Percentiles rank a stretch among this genome's conserved stretches.
Evolutionary conservation across 176 grass and related monocot species (phyloP).

Genomic region (Guadua angustifolia): DNA sequence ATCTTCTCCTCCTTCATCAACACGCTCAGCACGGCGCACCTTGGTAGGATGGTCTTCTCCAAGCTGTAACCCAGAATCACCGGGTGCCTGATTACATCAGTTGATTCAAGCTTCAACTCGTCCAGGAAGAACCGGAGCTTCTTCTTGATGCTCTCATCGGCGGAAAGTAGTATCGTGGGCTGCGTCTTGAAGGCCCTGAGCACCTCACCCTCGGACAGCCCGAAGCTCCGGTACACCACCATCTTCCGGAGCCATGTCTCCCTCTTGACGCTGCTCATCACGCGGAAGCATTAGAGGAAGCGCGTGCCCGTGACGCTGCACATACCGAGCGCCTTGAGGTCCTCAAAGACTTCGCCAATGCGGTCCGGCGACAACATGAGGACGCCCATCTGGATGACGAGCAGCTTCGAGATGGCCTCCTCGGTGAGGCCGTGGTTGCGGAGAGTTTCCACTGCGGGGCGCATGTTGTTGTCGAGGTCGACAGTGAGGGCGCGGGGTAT

Average conservation of each 20-base stretch:
- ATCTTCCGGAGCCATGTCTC: conserved; percentile 46
- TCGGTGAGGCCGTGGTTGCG: conserved; percentile 21
- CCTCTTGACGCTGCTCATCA: not conserved
- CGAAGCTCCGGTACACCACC: conserved; percentile 46
- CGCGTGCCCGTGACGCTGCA: not conserved
- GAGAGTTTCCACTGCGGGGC: conserved; percentile 42
- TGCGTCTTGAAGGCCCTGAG: conserved; percentile 43
- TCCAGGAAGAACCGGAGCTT: conserved; percentile 44
- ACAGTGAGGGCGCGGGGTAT: not conserved
- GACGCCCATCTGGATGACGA: conserved; percentile 1
- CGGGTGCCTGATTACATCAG: conserved; percentile 21
- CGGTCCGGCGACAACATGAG: conserved; percentile 24
- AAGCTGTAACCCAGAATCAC: conserved; percentile 32
- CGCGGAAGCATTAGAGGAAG: conserved; percentile 36
- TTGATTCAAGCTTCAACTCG: conserved; percentile 35
- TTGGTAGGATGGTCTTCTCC: conserved; percentile 54
- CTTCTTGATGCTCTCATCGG: conserved; percentile 40
- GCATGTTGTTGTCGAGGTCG: conserved; percentile 18
- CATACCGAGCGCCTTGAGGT: conserved; percentile 32
- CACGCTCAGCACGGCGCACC: conserved; percentile 48
- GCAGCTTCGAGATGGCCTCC: conserved; percentile 21
- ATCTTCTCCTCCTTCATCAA: conserved; percentile 53
- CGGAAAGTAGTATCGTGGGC: conserved; percentile 11
- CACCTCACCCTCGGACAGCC: conserved; percentile 38
- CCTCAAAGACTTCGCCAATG: conserved; percentile 39